phyloP scores from a whole-genome alignment of 2,329 filamentous ascomycete genomes.

The Pseudocercospora fijiensis region DNA sequence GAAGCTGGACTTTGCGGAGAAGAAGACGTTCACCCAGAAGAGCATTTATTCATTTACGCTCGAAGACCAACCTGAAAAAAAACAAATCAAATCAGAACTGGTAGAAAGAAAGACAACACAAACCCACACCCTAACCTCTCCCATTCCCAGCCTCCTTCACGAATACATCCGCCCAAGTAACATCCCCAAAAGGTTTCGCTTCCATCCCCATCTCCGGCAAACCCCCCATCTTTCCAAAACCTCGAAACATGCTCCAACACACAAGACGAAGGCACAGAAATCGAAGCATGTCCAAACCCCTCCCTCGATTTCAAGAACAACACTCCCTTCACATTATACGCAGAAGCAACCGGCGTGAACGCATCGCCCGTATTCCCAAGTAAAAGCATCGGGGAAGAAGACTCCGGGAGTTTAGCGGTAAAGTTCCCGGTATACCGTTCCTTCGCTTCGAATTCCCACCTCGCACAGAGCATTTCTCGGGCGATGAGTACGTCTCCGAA shows the following conservation, averaged over 20 bases:
- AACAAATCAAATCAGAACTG: not conserved
- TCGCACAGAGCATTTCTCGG: constrained; percentile 34
- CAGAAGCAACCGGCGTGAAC: constrained; percentile 34
- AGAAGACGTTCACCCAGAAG: constrained; percentile 9
- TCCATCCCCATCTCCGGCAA: constrained; percentile 37
- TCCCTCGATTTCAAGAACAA: constrained; percentile 39
- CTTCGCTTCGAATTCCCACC: constrained; percentile 43
- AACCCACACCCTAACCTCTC: not conserved
- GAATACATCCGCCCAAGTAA: constrained; percentile 6
- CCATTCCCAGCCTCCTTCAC: not conserved
- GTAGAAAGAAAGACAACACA: not conserved
- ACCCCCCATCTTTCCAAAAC: constrained; percentile 41
- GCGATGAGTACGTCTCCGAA: not conserved
- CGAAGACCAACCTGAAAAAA: constrained; percentile 1
- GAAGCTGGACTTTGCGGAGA: constrained; percentile 17
- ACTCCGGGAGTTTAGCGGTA: constrained; percentile 35
- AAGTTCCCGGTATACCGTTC: constrained; percentile 41
- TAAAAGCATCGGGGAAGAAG: constrained; percentile 41
- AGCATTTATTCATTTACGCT: constrained; percentile 19
- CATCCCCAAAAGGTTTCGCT: constrained; percentile 8
- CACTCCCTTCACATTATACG: constrained; percentile 37
- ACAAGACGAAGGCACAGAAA: constrained; percentile 38
- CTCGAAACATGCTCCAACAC: constrained; percentile 30
- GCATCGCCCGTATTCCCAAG: constrained; percentile 38
- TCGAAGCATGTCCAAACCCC: constrained; percentile 32